Evolutionary conservation across 2,329 filamentous ascomycete genomes (phyloP), one percentile per base, ranked within the genome.

Genomic region (Hypoxylon sp.): DNA sequence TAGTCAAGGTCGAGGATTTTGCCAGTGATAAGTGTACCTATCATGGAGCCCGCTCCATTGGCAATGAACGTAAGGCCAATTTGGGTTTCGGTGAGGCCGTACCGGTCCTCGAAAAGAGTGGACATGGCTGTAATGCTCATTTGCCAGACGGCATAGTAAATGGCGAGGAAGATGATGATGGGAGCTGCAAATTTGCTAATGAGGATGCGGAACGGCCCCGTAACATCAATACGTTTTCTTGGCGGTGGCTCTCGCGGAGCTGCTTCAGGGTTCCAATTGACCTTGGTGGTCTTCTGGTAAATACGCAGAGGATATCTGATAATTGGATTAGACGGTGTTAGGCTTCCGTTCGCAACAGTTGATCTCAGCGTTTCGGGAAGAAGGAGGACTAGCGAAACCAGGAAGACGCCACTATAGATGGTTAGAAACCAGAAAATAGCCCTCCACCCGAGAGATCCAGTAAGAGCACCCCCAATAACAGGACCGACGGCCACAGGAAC

Each of bases 81-180:
- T 45, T 85, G 78, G 3, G 79, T 81, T 60, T 83, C 82, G 3
- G 61, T 74, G 0, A 85, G 76, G 6, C 77, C 76, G 63, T 87
- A 87, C 3, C 69, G 72, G 0, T 72, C 65, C 34, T 82, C 71
- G 69, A 87, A 85, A 0, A 87, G 78, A 0, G 80, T 80, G 0
- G 86, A 84, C 80, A 86, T 84, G 36, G 82, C 82, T 0, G 85
- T 85, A 62, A 86, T 85, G 69, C 80, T 83, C 83, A 87, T 86
- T 61, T 86, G 84, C 83, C 84, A 87, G 6, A 85, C 82, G 0
- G 84, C 80, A 62, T 87, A 87, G 74, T 85, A 83, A 2, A 86
- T 72, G 0, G 82, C 82, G 3, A 86, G 78, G 56, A 84, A 87
- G 14, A 82, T 2, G 30, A 86, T 81, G 5, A 84, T 80, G 0